A percentile compares a stretch with the other conserved stretches of the same genome.
These are phyloP conservation scores for Fusarium sp. DNA, from an alignment of 2,329 filamentous ascomycete species.

Conservation along the genomic window DNA sequence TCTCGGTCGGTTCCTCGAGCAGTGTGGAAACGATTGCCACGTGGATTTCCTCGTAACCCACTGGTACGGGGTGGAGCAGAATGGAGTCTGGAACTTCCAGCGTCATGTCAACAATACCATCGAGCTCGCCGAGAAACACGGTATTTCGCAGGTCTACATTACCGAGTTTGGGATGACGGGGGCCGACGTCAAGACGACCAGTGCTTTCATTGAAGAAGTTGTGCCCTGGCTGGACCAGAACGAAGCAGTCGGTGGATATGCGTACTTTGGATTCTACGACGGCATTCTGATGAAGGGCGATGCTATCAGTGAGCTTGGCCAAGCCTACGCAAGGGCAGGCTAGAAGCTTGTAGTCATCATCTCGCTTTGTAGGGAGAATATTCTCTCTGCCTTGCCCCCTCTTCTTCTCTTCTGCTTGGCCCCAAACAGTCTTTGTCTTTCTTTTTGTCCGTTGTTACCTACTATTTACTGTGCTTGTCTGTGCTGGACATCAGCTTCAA, in stretches of 20 bases:
- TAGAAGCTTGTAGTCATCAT: neutral
- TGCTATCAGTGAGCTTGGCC: neutral
- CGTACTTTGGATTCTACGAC: neutral
- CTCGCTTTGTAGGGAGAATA: neutral
- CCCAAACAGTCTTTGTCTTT: neutral
- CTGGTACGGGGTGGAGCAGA: neutral
- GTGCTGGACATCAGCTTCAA: neutral
- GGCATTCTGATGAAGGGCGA: neutral
- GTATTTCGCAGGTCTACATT: neutral
- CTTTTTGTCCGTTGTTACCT: neutral
- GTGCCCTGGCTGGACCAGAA: neutral
- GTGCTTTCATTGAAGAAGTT: neutral
- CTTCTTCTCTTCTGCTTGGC: neutral
- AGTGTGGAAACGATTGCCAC: neutral
- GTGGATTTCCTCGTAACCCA: neutral
- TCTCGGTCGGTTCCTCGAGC: neutral
- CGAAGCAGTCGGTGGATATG: neutral
- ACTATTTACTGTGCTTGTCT: neutral
- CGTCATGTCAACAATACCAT: neutral
- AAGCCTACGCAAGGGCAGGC: neutral
- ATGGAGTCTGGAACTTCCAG: neutral
- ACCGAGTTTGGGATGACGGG: neutral
- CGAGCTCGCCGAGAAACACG: neutral
- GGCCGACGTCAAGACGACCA: neutral
- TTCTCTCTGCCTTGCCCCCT: neutral